Evolutionary conservation across 768 basidiomycete genomes (phyloP).

Genomic region (Amylocystis lapponica): DNA sequence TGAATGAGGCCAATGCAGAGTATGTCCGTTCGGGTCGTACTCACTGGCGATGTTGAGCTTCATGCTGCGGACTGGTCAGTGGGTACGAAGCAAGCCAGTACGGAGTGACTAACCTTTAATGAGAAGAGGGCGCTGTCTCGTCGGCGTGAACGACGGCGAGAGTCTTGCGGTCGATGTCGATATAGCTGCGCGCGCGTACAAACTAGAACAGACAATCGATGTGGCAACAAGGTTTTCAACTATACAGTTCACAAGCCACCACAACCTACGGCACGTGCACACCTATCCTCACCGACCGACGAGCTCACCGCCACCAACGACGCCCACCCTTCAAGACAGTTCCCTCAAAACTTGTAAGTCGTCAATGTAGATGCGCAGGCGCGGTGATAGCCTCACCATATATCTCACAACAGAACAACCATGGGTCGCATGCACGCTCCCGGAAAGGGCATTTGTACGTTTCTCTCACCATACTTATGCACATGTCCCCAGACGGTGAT

Average conservation of each 20-base stretch:
- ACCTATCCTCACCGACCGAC: constrained; percentile 13
- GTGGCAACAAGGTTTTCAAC: constrained; percentile 52
- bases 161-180: constrained; percentile 28
- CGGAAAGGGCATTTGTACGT: constrained; percentile 98
- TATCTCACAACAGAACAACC: constrained; percentile 29
- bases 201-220: constrained; percentile 26
- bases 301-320: constrained; percentile 27
- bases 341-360: constrained; percentile 33
- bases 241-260: constrained; percentile 52
- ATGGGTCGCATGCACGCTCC: constrained; percentile 99
- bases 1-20: too few species aligned
- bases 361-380: too few species aligned
- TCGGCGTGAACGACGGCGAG: constrained; percentile 37
- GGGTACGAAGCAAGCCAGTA: constrained; percentile 25
- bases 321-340: constrained; percentile 40
- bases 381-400: constrained; percentile 10
- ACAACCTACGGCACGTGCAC: constrained; percentile 27
- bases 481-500: constrained; percentile 1
- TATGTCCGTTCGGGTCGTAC: constrained; percentile 28
- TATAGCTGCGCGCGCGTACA: constrained; percentile 19
- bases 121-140: constrained; percentile 23
- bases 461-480: constrained; percentile 1
- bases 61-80: constrained; percentile 48
- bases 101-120: constrained; percentile 41
- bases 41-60: constrained; percentile 97